Evolutionary conservation across 139 green algal species (phyloP), one percentile per base, ranked within the genome.

Genomic region (Chlamydomonas incerta): DNA sequence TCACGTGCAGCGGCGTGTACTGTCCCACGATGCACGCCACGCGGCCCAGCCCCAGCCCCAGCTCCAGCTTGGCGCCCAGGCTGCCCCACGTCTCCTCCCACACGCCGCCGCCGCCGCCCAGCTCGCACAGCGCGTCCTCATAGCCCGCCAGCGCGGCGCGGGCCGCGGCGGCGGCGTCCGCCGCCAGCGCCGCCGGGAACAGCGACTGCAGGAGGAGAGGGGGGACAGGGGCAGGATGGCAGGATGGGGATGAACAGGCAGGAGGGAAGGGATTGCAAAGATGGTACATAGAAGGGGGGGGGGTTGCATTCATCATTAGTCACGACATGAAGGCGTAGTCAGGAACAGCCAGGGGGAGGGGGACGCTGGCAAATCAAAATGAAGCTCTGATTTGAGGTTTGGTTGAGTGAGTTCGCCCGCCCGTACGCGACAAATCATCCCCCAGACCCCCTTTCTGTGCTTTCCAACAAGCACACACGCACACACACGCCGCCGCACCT

Each of bases 1-100:
- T 74, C 77, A 83, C 77, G 63, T 83, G 77, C 77, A 83, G 46
- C 6, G 77, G 77, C 21, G 77, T 83, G 77, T 83, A 83, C 35
- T 72, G 57, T 17, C 41, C 77, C 77, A 74, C 77, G 41, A 83
- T 3, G 47, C 77, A 83, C 62, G 77, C 77, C 77, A 83, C 77
- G 4, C 46, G 77, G 26, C 77, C 77, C 77, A 83, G 62, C 18
- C 50, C 41, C 63, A 83, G 63, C 41, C 63, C 63, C 77, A 83
- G 29, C 77, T 83, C 77, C 63, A 74, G 31, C 63, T 66, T 65
- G 18, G 28, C 29, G 0, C 41, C 34, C 55, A 83, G 63, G 29
- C 34, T 17, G 28, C 24, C 20, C 77, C 77, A 83, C 18, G 41
- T 55, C 63, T 83, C 41, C 5, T 62, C n/a, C 77, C 77, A 83